phyloP scores from a whole-genome alignment of 75 land plant species.

The Chamaecyparis obtusa region DNA sequence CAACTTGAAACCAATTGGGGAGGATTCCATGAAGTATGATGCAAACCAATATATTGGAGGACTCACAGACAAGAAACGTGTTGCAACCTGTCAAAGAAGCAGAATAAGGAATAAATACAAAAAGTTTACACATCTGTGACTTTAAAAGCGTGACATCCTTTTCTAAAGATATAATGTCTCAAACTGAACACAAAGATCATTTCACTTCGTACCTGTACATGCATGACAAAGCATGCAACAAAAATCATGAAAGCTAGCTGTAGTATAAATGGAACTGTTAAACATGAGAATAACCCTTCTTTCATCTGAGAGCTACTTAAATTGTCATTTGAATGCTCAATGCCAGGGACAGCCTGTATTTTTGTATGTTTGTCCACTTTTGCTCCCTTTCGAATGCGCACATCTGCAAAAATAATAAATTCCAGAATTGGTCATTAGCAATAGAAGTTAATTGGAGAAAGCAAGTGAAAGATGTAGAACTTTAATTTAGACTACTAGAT shows the following conservation, averaged over 20 bases:
- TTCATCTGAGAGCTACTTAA: constrained; percentile 4
- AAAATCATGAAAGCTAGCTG: constrained; percentile 75
- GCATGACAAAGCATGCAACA: constrained; percentile 84
- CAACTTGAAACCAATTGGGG: constrained; percentile 22
- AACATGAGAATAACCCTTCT: constrained; percentile 39
- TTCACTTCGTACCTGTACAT: constrained; percentile 73
- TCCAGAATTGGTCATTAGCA: not conserved
- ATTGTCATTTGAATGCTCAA: not conserved
- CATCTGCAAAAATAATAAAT: constrained; percentile 12
- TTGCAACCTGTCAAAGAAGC: constrained; percentile 61
- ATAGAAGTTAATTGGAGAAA: not conserved
- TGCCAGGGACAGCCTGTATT: not conserved
- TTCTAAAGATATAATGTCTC: not conserved
- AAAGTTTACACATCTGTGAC: not conserved
- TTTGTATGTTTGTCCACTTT: not conserved
- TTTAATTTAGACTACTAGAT: not conserved
- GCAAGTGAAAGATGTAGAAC: not conserved
- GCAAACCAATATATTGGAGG: constrained; percentile 88
- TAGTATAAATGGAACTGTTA: constrained; percentile 61
- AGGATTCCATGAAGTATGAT: constrained; percentile 33
- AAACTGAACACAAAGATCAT: constrained; percentile 6
- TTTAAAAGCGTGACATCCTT: not conserved
- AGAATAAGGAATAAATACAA: constrained; percentile 2
- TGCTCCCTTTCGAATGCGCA: not conserved
- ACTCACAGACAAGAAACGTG: constrained; percentile 79